phyloP scores from a whole-genome alignment of 768 basidiomycete species.

The Lactarius sp. region DNA sequence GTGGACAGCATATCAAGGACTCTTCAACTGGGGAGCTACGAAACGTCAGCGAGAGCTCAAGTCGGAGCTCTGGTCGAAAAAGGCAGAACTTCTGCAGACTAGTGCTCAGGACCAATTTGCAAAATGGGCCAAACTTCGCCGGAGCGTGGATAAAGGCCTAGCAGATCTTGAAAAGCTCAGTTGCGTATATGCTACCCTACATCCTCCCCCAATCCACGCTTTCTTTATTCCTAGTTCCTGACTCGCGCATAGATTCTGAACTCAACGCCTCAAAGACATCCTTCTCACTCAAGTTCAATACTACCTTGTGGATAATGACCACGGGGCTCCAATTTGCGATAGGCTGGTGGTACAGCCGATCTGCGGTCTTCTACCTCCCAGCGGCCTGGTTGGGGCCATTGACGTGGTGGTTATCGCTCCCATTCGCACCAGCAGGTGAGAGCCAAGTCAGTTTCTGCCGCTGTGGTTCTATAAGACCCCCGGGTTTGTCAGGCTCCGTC shows the following conservation, averaged over 20 bases:
- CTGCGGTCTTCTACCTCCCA: constrained; percentile 93
- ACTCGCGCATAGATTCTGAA: constrained; percentile 52
- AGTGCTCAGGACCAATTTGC: constrained; percentile 97
- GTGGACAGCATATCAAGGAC: constrained; percentile 62
- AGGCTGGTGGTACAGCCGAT: constrained; percentile 86
- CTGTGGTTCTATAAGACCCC: not conserved
- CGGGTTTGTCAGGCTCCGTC: constrained; percentile 62
- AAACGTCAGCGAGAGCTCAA: constrained; percentile 68
- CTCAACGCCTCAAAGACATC: constrained; percentile 74
- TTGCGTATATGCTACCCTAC: constrained; percentile 39
- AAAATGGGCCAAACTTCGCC: constrained; percentile 92
- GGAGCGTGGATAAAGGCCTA: constrained; percentile 88
- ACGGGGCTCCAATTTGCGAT: constrained; percentile 79
- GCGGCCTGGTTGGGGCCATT: constrained; percentile 86
- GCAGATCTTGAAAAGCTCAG: constrained; percentile 90
- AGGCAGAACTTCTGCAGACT: constrained; percentile 82
- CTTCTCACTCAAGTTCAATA: constrained; percentile 71
- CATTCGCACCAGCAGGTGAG: constrained; percentile 82
- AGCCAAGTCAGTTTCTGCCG: constrained; percentile 27
- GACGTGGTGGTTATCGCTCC: constrained; percentile 83
- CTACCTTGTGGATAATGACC: constrained; percentile 76
- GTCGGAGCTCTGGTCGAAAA: constrained; percentile 69
- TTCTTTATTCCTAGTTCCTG: not conserved
- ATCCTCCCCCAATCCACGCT: not conserved
- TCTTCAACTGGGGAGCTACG: constrained; percentile 55